Conservation (phyloP, 2,329 filamentous ascomycete genomes). For the Parascedosporium putredinis region DNA sequence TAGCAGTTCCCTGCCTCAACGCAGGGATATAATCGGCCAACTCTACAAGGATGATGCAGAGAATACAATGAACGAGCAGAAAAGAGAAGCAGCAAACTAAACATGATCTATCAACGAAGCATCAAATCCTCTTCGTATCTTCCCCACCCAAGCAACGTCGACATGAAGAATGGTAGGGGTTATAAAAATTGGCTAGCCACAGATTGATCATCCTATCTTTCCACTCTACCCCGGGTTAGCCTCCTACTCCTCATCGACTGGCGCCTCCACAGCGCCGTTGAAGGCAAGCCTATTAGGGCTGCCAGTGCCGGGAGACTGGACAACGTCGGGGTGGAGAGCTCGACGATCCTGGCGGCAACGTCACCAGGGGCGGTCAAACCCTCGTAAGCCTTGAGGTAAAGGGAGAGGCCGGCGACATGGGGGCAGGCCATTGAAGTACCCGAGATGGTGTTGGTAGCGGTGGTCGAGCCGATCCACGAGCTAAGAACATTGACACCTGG, state of each 20-base stretch:
- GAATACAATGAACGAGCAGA: not conserved
- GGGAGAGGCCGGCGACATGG: constrained; percentile 47
- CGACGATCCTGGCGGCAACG: constrained; percentile 35
- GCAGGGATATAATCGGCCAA: no score
- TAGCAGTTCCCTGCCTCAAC: no score
- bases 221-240: not conserved
- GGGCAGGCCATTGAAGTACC: constrained; percentile 55
- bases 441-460: constrained; percentile 34
- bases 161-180: no score
- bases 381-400: constrained; percentile 33
- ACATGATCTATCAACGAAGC: no score
- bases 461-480: constrained; percentile 31
- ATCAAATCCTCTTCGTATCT: no score
- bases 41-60: no score
- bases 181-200: no score
- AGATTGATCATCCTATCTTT: no score
- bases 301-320: constrained; percentile 28
- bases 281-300: constrained; percentile 44
- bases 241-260: not conserved
- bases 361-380: constrained; percentile 28
- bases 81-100: not conserved
- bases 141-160: no score
- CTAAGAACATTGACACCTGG: constrained; percentile 36
- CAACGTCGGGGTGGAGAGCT: constrained; percentile 29
- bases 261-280: constrained; percentile 29